phyloP scores from a whole-genome alignment of 805 yeast species.

The Saccharomyces mikatae region DNA sequence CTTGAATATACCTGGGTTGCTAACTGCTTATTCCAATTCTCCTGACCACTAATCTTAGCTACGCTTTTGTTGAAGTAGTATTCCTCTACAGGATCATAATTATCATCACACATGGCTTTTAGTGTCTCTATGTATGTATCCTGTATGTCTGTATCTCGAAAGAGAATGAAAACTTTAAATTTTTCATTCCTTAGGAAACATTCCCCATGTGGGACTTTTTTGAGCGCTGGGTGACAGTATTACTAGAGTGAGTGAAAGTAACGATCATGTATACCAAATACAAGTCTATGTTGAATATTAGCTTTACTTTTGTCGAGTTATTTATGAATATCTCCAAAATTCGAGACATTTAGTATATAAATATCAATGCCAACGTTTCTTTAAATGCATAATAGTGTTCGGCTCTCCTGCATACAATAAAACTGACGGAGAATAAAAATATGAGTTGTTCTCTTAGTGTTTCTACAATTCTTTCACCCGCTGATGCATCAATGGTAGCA shows the following conservation, averaged over 20 bases:
- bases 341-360: not conserved
- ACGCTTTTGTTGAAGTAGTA: constrained; percentile 2
- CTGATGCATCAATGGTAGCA: not conserved
- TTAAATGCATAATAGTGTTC: not conserved
- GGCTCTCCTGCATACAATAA: not conserved
- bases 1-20: constrained; percentile 7
- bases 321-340: not conserved
- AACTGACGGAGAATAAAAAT: not conserved
- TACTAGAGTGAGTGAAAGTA: not conserved
- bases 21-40: constrained; percentile 1
- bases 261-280: not conserved
- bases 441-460: not conserved
- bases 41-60: not conserved
- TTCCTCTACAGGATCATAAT: constrained; percentile 7
- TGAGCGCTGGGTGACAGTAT: not conserved
- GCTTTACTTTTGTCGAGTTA: not conserved
- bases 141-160: not conserved
- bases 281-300: not conserved
- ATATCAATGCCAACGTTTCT: not conserved
- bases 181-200: not conserved
- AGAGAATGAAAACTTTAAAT: not conserved
- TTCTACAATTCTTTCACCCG: not conserved
- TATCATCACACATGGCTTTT: not conserved
- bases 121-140: not conserved
- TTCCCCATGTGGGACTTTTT: not conserved